Conservation (phyloP, 441 rosid species). For the Adansonia gregorii region DNA sequence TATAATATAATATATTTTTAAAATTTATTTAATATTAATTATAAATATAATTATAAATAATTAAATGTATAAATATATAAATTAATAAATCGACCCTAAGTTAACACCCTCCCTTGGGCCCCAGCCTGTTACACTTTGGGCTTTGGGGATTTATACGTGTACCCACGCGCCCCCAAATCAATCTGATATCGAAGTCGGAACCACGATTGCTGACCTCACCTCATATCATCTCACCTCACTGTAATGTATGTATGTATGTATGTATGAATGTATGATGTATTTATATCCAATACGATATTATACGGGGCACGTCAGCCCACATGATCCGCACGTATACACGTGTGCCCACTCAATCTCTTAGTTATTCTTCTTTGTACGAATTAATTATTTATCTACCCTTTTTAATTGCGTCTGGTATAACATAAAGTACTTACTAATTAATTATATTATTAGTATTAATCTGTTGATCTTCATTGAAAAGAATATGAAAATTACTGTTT, state of each 20-base stretch:
- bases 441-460: too few relatives aligned
- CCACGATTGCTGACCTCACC: not conserved
- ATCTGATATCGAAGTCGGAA: not conserved
- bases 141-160: not conserved
- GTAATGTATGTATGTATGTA: too few relatives aligned
- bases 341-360: constrained; percentile 3
- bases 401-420: not conserved
- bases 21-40: too few relatives aligned
- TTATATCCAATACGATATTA: not conserved
- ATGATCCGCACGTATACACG: not conserved
- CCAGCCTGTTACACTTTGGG: not conserved
- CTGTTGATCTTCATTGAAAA: too few relatives aligned
- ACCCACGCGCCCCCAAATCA: not conserved
- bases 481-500: too few relatives aligned
- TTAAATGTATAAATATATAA: too few relatives aligned
- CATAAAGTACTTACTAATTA: too few relatives aligned
- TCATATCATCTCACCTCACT: too few relatives aligned
- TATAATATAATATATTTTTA: too few relatives aligned
- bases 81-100: not conserved
- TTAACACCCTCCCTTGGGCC: not conserved
- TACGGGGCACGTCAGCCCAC: constrained; percentile 5
- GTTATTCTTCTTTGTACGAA: not conserved
- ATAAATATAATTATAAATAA: too few relatives aligned
- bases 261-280: not conserved
- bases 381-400: not conserved